Evolutionary conservation across 2,329 filamentous ascomycete species (phyloP).

Genomic region (Pseudocercospora crystallina): DNA sequence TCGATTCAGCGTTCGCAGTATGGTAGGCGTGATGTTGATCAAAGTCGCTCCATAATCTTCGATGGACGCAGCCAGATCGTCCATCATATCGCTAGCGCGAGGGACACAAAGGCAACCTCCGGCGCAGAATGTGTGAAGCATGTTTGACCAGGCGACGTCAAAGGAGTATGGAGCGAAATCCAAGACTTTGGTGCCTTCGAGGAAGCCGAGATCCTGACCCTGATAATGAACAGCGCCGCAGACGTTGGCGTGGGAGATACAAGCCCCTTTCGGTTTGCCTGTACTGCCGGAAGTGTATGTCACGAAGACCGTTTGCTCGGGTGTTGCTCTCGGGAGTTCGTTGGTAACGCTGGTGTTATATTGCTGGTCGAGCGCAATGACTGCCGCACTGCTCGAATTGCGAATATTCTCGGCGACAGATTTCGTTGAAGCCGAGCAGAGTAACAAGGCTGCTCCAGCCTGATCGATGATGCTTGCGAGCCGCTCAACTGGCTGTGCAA

Average conservation of each 20-base stretch:
- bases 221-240: constrained; percentile 10
- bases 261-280: constrained; percentile 2
- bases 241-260: constrained; percentile 9
- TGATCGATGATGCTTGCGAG: constrained; percentile 29
- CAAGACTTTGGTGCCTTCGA: constrained; percentile 18
- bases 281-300: constrained; percentile 3
- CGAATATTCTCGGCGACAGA: neutral
- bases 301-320: constrained; percentile 5
- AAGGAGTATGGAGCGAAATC: constrained; percentile 28
- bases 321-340: constrained; percentile 5
- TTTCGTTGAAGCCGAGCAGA: constrained; percentile 9
- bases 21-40: constrained; percentile 57
- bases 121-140: constrained; percentile 20
- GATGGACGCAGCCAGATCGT: constrained; percentile 50
- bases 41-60: constrained; percentile 39
- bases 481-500: constrained; percentile 26
- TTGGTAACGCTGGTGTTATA: neutral
- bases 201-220: constrained; percentile 8
- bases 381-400: neutral
- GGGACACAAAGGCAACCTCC: constrained; percentile 20
- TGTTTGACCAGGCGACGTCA: constrained; percentile 26
- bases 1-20: constrained; percentile 49
- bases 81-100: constrained; percentile 49
- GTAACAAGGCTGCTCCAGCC: constrained; percentile 20
- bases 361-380: neutral